Base-by-base conservation (phyloP, 148 eudicot species). In the Dysphania ambrosioides region DNA sequence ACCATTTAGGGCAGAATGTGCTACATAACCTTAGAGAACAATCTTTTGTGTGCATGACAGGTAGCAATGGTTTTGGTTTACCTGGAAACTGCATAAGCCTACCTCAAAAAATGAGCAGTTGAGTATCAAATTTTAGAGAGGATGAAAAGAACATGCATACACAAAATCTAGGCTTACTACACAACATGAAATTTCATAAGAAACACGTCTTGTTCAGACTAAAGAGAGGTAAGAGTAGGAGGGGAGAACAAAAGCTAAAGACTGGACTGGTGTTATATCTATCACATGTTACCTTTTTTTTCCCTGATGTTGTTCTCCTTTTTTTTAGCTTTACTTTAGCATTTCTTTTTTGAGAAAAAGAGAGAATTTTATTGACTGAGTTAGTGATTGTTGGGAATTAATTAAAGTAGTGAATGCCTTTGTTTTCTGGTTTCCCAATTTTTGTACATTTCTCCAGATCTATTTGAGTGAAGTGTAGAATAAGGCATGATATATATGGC, bases 1-100 rank as follows among this genome's bases (percentile, higher is more conserved):
- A 92, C 93, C 87, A 84, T 72, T 88, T 87, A 27, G 91, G 97
- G 80, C 97, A 92, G 72, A 83, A 79, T 56, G 82, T 36, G 72
- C 85, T 87, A 55, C 97, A 92, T 71, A 86, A 81, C 21, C 88
- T 87, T 75, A 86, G 87, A 15, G 90, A 77, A 76, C 97, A 92
- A 38, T 90, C 97, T 72, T 79, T 87, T 13, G 79, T 79, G 83
- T 86, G 87, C 81, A 85, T 78, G 75, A 83, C 83, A 26, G 91
- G 93, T 8, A 82, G 75, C 89, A 85, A 88, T 58, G 87, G 77
- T 74, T 85, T 90, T 24, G 91, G 88, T 66, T 75, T 87, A 57
- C 61, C 78, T 49, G 81, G 18, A 77, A 83, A 79, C 4, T 85
- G 83, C 90, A 85, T 87, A 38, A 26, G 7, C 58, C 31, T 15